These are phyloP conservation scores for Penicillium salamii DNA, from an alignment of 495 filamentous ascomycete genomes.

Conservation along the genomic window DNA sequence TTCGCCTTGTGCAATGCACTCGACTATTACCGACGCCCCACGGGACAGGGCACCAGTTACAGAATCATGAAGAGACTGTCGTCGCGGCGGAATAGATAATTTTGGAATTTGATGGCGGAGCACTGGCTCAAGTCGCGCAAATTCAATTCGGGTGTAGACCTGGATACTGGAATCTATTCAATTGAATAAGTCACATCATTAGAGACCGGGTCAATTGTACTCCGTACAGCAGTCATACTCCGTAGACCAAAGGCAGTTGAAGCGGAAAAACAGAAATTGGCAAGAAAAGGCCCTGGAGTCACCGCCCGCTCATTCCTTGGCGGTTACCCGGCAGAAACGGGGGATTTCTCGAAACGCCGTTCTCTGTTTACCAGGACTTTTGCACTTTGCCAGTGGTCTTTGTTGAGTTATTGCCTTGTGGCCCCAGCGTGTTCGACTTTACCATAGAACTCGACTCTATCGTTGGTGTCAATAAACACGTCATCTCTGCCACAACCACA, in stretches of 20 bases:
- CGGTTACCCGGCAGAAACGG: slow-evolving; percentile 3
- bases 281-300: neutral
- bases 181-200: slow-evolving; percentile 5
- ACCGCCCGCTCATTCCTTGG: slow-evolving; percentile 6
- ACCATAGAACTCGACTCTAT: too few species aligned
- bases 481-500: too few species aligned
- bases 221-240: neutral
- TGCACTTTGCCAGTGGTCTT: neutral
- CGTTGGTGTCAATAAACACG: too few species aligned
- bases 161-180: neutral
- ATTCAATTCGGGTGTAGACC: too few species aligned
- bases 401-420: neutral
- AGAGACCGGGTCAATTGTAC: slow-evolving; percentile 4
- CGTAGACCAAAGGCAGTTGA: slow-evolving; percentile 4
- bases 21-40: slow-evolving; percentile 54
- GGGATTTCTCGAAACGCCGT: slow-evolving; percentile 5
- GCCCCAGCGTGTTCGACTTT: neutral
- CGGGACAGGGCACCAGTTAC: slow-evolving; percentile 52
- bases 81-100: slow-evolving; percentile 43
- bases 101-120: neutral
- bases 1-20: slow-evolving; percentile 53
- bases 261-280: neutral
- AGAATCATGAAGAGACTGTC: slow-evolving; percentile 50
- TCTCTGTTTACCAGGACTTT: neutral
- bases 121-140: neutral